A percentile compares a stretch with the other conserved stretches of the same genome.
These are phyloP conservation scores for Debaryomyces castellii DNA, from an alignment of 805 yeast species.

Conservation along the genomic window DNA sequence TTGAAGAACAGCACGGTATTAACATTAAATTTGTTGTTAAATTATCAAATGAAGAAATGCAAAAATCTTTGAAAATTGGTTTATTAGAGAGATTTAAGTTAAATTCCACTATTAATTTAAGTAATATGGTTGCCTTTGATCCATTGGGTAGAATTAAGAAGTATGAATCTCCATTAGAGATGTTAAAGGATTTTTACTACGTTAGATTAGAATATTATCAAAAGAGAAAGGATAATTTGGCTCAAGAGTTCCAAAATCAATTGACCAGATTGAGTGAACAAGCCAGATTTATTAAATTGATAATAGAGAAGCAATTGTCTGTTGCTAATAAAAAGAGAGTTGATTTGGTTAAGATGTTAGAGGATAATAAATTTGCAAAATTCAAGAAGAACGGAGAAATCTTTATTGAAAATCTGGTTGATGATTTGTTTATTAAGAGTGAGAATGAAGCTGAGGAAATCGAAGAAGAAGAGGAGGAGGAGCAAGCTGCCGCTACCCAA, in stretches of 20 bases:
- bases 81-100: conserved; percentile 82
- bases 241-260: conserved; percentile 67
- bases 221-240: conserved; percentile 80
- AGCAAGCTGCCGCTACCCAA: conserved; percentile 25
- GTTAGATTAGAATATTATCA: conserved; percentile 89
- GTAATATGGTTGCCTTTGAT: conserved; percentile 96
- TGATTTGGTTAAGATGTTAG: conserved; percentile 62
- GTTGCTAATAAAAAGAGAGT: conserved; percentile 76
- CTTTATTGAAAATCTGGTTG: conserved; percentile 41
- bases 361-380: conserved; percentile 67
- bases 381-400: conserved; percentile 71
- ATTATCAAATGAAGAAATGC: conserved; percentile 79
- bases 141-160: conserved; percentile 82
- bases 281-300: conserved; percentile 88
- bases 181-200: conserved; percentile 78
- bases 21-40: conserved; percentile 78
- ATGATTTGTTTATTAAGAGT: conserved; percentile 20
- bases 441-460: conserved; percentile 42
- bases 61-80: conserved; percentile 70
- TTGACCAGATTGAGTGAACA: conserved; percentile 75
- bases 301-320: conserved; percentile 68
- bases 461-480: conserved; percentile 46
- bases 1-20: conserved; percentile 90
- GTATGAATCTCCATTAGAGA: conserved; percentile 73
- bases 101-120: conserved; percentile 61